Conservation (phyloP, 1,284 basidiomycete genomes). For the Xanthoconium separans region DNA sequence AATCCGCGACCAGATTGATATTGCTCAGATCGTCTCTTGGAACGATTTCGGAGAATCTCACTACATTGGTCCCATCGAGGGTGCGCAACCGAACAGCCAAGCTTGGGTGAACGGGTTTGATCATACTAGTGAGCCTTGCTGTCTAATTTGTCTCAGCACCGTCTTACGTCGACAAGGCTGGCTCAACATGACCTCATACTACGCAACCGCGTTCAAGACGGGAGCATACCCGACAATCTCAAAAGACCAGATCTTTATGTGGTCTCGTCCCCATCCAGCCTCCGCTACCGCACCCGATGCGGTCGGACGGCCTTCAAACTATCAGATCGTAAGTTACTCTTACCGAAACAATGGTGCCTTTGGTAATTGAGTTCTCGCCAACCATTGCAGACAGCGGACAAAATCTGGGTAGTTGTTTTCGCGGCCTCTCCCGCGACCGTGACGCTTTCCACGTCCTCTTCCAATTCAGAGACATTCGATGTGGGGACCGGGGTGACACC, state of each 20-base stretch:
- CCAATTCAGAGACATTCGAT: constrained; percentile 45
- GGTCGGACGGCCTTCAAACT: constrained; percentile 55
- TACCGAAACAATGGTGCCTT: neutral
- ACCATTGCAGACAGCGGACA: constrained; percentile 45
- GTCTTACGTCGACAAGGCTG: constrained; percentile 42
- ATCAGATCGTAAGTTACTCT: constrained; percentile 42
- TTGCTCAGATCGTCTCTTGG: constrained; percentile 65
- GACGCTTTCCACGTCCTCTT: constrained; percentile 49
- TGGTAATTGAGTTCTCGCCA: constrained; percentile 7
- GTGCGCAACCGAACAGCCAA: constrained; percentile 61
- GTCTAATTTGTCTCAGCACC: neutral
- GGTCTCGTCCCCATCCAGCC: constrained; percentile 71
- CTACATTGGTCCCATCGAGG: constrained; percentile 67
- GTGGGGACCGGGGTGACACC: constrained; percentile 64
- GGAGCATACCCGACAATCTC: constrained; percentile 63
- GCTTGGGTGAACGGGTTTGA: constrained; percentile 67
- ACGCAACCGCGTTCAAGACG: constrained; percentile 74
- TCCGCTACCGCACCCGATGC: constrained; percentile 53
- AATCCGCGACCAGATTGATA: constrained; percentile 58
- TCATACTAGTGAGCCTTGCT: constrained; percentile 49
- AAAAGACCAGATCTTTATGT: constrained; percentile 68
- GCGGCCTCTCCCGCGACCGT: constrained; percentile 54
- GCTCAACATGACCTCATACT: constrained; percentile 68
- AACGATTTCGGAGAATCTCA: constrained; percentile 62
- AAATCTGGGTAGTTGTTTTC: constrained; percentile 67